Base-by-base conservation (phyloP, 331 rosid genomes). In the Malus hybrid region DNA sequence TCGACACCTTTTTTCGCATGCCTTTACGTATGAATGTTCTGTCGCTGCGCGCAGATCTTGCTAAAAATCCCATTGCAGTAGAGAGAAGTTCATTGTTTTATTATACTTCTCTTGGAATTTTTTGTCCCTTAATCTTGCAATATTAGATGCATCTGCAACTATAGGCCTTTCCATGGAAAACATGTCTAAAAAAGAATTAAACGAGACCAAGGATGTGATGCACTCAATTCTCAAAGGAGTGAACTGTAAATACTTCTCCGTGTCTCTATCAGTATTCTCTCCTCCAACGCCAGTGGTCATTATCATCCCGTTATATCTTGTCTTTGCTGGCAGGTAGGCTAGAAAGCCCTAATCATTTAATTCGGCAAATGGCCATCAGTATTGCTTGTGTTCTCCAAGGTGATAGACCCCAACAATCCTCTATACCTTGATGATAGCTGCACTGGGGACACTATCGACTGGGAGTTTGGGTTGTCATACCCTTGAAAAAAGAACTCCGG, bases 201-300 rank as follows among this genome's bases (percentile, higher is more conserved):
- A 93, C 79, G 88, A 82, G 77, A 87, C 82, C 72, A 91, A 90
- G 88, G 90, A 89, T 78, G 91, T 81, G 81, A 77, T 86, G 90
- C 90, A 66, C 70, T 83, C 84, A 77, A 90, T 93, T 90, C 97
- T 93, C 84, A 91, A 91, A 90, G 98, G 98, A 86, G 97, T 93
- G 76, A 91, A 90, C 87, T 82, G 98, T 93, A 91, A 90, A 82
- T 77, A 80, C 69, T 74, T 61, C 32, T 80, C 79, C 54, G 74
- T 56, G 68, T 66, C 56, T 16, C 61, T 65, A 10, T 12, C 34
- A 4, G 71, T 69, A 66, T 78, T 24, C 24, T 24, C 24, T 24
- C 65, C 74, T 78, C 60, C 64, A 79, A 72, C 71, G 66, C 74
- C 65, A 76, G 60, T 72, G 65, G 72, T 72, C 75, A 46, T 61